Conservation (phyloP, 2,329 filamentous ascomycete species). For the Penicillium aurantiogriseum region DNA sequence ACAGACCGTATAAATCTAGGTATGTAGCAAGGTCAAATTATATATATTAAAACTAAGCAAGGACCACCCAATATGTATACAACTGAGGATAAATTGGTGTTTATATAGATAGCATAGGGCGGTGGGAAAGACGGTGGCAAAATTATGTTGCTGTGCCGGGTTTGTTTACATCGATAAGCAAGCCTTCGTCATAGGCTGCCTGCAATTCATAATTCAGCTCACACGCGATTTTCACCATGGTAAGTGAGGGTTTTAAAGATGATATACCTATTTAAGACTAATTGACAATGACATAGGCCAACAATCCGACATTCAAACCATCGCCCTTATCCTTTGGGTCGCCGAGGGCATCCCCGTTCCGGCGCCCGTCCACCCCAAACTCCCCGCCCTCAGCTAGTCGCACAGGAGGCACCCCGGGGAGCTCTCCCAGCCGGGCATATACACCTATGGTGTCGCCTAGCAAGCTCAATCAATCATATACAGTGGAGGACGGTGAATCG, state of each 20-base stretch:
- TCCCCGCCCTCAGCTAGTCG: conserved; percentile 55
- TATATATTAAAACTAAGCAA: not conserved
- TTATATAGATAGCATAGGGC: not conserved
- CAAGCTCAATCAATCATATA: conserved; percentile 49
- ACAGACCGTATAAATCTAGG: too few species aligned
- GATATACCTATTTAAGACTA: not conserved
- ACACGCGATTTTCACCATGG: conserved; percentile 1
- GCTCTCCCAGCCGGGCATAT: conserved; percentile 42
- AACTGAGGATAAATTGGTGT: not conserved
- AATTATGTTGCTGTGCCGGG: conserved; percentile 2
- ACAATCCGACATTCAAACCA: conserved; percentile 65
- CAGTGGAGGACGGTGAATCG: conserved; percentile 42
- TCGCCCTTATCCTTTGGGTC: conserved; percentile 71
- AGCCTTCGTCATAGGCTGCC: conserved; percentile 9
- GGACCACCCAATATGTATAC: not conserved
- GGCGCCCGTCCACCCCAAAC: conserved; percentile 62
- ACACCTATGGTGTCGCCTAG: conserved; percentile 48
- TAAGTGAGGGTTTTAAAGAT: not conserved
- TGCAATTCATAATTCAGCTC: not conserved
- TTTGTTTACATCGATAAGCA: conserved; percentile 18
- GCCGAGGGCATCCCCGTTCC: conserved; percentile 67
- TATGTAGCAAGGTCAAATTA: too few species aligned
- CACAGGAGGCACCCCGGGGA: conserved; percentile 49
- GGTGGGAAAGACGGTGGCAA: conserved; percentile 2
- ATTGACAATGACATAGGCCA: conserved; percentile 33